Evolutionary conservation across 2,329 filamentous ascomycete species (phyloP), one percentile per base, ranked within the genome.

Genomic region (Claviceps pusilla): DNA sequence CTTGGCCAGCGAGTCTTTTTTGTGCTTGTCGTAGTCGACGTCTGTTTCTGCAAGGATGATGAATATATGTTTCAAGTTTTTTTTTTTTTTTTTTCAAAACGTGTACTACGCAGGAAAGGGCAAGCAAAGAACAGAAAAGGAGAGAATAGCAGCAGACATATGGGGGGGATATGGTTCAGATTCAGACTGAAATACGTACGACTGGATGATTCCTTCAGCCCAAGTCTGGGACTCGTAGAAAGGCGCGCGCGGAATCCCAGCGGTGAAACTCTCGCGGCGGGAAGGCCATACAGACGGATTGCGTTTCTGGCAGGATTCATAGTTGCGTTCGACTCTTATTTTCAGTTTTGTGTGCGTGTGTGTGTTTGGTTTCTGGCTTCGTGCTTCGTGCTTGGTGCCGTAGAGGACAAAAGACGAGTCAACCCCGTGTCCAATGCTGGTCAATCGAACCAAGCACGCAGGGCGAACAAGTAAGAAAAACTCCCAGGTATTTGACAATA

Each of bases 1-100:
- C 73, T 90, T 89, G 59, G 75, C 56, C 47, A 84, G 69, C 29
- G 74, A 73, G 63, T 83, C 79, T 54, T 76, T 67, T 71, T 84
- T 83, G 70, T 82, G 79, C 64, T 71, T 76, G 57, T 83, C 77
- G 61, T 71, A 69, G 59, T 75, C 69, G 14, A 68, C 60, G 47
- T 70, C 63, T 51, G 65, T 68, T 58, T 66, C 64, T 71, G 49
- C 7, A 24, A 16, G 4, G n/a, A 9, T 11, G 16, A 35, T 7
- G 2, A 45, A 29, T 48, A 16, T 33, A 19, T 10, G 2, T 4
- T 7, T 16, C 14, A 19, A 2, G 31, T 28, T 46, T 29, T 14
- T 11, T 47, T 28, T 46, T 29, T 14, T 11, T 11, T 24, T 1
- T 10, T 43, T 19, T 24, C 7, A 10, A 2, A 3, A 11, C 3